Percentiles rank a stretch among this genome's conserved stretches.
phyloP scores from a whole-genome alignment of 1,139 yeast species.

The Suhomyces bokatorum region DNA sequence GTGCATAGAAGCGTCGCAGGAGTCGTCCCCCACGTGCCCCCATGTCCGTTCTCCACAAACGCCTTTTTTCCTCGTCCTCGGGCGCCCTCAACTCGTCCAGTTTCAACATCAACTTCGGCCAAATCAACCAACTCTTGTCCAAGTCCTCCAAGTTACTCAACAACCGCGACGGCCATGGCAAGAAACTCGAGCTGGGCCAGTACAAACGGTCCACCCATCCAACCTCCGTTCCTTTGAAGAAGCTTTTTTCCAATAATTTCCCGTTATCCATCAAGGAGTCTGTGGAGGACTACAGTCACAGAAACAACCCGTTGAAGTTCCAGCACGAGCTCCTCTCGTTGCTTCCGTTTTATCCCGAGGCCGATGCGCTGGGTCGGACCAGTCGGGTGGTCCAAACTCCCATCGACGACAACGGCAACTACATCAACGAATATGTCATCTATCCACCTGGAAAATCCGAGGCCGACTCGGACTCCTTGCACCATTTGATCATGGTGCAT shows the following conservation, averaged over 20 bases:
- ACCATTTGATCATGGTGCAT: slow-evolving; percentile 67
- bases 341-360: slow-evolving; percentile 41
- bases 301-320: slow-evolving; percentile 44
- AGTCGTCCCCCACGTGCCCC: neutral
- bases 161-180: neutral
- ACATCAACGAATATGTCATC: slow-evolving; percentile 65
- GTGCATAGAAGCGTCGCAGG: neutral
- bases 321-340: slow-evolving; percentile 54
- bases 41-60: slow-evolving; percentile 3
- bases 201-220: slow-evolving; percentile 59
- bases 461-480: slow-evolving; percentile 30
- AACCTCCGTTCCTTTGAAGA: slow-evolving; percentile 58
- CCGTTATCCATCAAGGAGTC: slow-evolving; percentile 59
- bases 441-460: slow-evolving; percentile 43
- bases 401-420: slow-evolving; percentile 45
- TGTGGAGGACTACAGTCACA: slow-evolving; percentile 45
- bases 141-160: neutral
- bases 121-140: slow-evolving; percentile 4
- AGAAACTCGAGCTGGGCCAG: slow-evolving; percentile 11
- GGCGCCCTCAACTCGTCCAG: slow-evolving; percentile 9
- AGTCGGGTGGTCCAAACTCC: slow-evolving; percentile 36
- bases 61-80: slow-evolving; percentile 5
- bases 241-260: slow-evolving; percentile 52
- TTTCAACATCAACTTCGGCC: slow-evolving; percentile 18
- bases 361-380: slow-evolving; percentile 32